Evolutionary conservation across 1,284 basidiomycete species (phyloP).

Genomic region (Tylopilus sp.): DNA sequence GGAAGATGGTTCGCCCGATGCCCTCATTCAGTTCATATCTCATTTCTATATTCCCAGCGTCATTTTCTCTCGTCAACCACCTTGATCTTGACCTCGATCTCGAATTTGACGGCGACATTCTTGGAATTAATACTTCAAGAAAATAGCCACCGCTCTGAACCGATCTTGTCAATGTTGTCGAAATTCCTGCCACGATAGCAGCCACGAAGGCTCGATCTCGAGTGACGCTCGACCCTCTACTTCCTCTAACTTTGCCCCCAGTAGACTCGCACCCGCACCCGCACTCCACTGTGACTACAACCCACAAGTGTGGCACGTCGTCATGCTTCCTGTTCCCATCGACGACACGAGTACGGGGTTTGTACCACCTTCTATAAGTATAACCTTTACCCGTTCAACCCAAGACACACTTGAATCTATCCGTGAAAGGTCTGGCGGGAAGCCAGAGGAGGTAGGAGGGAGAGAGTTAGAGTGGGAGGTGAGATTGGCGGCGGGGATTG

Average conservation of each 20-base stretch:
- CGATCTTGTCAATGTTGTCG: not conserved
- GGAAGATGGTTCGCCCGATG: constrained; percentile 49
- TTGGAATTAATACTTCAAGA: constrained; percentile 18
- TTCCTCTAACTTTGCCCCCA: constrained; percentile 63
- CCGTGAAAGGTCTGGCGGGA: constrained; percentile 64
- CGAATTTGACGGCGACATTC: constrained; percentile 58
- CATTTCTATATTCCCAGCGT: constrained; percentile 26
- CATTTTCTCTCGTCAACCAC: constrained; percentile 67
- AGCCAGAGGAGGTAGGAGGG: constrained; percentile 64
- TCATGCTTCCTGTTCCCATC: constrained; percentile 19
- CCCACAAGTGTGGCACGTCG: constrained; percentile 5
- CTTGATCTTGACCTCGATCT: constrained; percentile 59
- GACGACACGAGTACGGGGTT: constrained; percentile 42
- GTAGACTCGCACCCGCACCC: constrained; percentile 26
- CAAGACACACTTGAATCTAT: constrained; percentile 58
- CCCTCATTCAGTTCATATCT: not conserved
- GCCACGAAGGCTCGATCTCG: constrained; percentile 7
- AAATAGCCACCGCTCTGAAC: not conserved
- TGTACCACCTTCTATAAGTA: constrained; percentile 31
- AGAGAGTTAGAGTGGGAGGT: constrained; percentile 54
- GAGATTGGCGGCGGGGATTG: constrained; percentile 23
- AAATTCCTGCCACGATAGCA: not conserved
- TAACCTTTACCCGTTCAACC: constrained; percentile 42
- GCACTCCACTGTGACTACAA: not conserved
- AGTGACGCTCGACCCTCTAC: constrained; percentile 45